Evolutionary conservation across 2,329 filamentous ascomycete species (phyloP).

Genomic region (Trichoderma breve): DNA sequence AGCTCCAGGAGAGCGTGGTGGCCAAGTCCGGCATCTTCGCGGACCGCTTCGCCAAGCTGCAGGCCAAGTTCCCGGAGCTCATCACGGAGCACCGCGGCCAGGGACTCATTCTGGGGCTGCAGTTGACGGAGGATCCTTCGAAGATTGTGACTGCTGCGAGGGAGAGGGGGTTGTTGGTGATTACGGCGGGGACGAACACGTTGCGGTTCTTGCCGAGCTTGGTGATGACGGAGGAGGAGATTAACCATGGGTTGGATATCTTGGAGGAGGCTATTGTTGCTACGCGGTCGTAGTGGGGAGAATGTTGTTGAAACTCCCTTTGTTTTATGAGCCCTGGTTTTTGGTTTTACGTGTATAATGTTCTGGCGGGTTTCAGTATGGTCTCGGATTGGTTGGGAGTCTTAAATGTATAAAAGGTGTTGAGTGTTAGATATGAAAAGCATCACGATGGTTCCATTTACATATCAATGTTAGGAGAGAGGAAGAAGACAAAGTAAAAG

Average conservation of each 20-base stretch:
- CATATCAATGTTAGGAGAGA: not conserved
- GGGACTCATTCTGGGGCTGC: constrained; percentile 83
- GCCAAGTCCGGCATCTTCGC: constrained; percentile 59
- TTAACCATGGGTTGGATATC: constrained; percentile 72
- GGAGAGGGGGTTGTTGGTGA: constrained; percentile 83
- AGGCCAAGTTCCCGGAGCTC: constrained; percentile 59
- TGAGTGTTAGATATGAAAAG: not conserved
- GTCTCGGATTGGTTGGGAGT: not conserved
- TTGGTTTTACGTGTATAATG: not conserved
- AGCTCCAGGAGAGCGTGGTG: constrained; percentile 67
- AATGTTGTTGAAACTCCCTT: not conserved
- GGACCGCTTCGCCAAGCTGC: constrained; percentile 47
- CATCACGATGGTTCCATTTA: not conserved
- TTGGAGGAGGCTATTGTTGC: constrained; percentile 63
- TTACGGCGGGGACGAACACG: constrained; percentile 91
- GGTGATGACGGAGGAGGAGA: constrained; percentile 76
- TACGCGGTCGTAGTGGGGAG: constrained; percentile 32
- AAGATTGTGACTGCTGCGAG: constrained; percentile 80
- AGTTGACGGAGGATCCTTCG: constrained; percentile 71
- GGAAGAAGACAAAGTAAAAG: not conserved
- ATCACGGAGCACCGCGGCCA: constrained; percentile 77
- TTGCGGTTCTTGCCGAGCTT: constrained; percentile 88
- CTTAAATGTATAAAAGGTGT: constrained; percentile 2
- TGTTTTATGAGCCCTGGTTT: not conserved
- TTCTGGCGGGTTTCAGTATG: not conserved